These are phyloP conservation scores for Colletotrichum trifolii DNA, from an alignment of 2,329 filamentous ascomycete species.

Conservation along the genomic window DNA sequence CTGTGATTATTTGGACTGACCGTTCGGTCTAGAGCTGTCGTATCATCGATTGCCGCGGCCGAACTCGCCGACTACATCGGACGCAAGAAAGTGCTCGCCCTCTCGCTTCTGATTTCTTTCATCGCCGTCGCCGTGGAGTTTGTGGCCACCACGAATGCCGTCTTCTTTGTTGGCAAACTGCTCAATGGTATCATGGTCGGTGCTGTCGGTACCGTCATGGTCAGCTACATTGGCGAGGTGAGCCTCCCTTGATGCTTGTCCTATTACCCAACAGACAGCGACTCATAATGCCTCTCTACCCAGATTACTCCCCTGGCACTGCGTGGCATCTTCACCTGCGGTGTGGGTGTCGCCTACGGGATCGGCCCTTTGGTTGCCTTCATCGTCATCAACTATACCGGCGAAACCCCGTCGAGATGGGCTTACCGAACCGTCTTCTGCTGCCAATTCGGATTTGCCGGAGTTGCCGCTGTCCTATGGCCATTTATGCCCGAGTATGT, in stretches of 20 bases:
- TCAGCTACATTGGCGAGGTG: conserved; percentile 48
- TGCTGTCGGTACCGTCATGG: conserved; percentile 41
- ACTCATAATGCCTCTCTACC: not conserved
- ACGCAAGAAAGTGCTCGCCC: conserved; percentile 45
- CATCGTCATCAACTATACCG: conserved; percentile 47
- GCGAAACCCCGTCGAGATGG: conserved; percentile 43
- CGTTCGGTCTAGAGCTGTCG: conserved; percentile 32
- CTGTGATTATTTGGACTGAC: not conserved
- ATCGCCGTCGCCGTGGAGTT: conserved; percentile 54
- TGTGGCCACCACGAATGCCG: conserved; percentile 51
- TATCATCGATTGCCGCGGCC: conserved; percentile 46
- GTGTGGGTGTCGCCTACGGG: conserved; percentile 44
- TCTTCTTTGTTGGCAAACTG: conserved; percentile 55
- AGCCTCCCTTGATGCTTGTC: not conserved
- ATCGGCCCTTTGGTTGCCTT: conserved; percentile 46
- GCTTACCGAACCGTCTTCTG: conserved; percentile 49
- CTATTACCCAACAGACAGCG: not conserved
- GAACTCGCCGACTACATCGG: conserved; percentile 48
- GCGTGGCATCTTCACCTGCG: conserved; percentile 44
- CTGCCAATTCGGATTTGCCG: conserved; percentile 48
- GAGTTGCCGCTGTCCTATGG: conserved; percentile 44
- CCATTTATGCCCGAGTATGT: conserved; percentile 54
- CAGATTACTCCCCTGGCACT: conserved; percentile 44
- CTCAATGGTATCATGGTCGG: conserved; percentile 53
- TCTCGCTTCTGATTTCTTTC: conserved; percentile 49